Evolutionary conservation across 768 basidiomycete species (phyloP).

Genomic region (Xerocomus brunneocitrinus): DNA sequence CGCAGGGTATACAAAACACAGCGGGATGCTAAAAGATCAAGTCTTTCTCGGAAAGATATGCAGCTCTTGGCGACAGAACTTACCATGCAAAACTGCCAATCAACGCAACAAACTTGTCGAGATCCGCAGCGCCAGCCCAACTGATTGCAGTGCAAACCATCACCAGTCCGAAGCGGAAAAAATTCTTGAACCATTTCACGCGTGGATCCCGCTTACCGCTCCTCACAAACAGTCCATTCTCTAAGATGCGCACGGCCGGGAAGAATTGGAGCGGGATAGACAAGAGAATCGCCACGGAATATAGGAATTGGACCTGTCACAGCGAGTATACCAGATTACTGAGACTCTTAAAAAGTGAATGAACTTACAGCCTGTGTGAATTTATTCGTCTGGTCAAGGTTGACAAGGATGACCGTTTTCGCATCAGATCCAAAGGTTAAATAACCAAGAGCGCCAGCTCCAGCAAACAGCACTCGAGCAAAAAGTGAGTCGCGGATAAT

Average conservation of each 20-base stretch:
- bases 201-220: slow-evolving; percentile 77
- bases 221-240: slow-evolving; percentile 86
- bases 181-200: slow-evolving; percentile 97
- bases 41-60: slow-evolving; percentile 10
- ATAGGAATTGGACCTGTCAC: slow-evolving; percentile 70
- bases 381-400: slow-evolving; percentile 76
- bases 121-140: slow-evolving; percentile 77
- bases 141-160: slow-evolving; percentile 78
- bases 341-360: slow-evolving; percentile 16
- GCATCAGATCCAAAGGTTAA: slow-evolving; percentile 82
- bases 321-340: neutral
- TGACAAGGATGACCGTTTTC: slow-evolving; percentile 92
- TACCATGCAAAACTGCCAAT: slow-evolving; percentile 94
- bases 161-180: slow-evolving; percentile 73
- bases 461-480: slow-evolving; percentile 71
- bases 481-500: slow-evolving; percentile 3
- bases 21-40: slow-evolving; percentile 60
- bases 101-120: slow-evolving; percentile 95
- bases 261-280: slow-evolving; percentile 95
- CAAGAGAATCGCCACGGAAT: slow-evolving; percentile 88
- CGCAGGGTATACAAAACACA: slow-evolving; percentile 92
- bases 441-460: slow-evolving; percentile 83
- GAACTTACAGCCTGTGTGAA: slow-evolving; percentile 79
- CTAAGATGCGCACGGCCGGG: slow-evolving; percentile 96
- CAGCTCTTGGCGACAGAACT: slow-evolving; percentile 20